A percentile compares a stretch with the other conserved stretches of the same genome.
Conservation (phyloP, 2,329 filamentous ascomycete species). For the Xylaria digitata region DNA sequence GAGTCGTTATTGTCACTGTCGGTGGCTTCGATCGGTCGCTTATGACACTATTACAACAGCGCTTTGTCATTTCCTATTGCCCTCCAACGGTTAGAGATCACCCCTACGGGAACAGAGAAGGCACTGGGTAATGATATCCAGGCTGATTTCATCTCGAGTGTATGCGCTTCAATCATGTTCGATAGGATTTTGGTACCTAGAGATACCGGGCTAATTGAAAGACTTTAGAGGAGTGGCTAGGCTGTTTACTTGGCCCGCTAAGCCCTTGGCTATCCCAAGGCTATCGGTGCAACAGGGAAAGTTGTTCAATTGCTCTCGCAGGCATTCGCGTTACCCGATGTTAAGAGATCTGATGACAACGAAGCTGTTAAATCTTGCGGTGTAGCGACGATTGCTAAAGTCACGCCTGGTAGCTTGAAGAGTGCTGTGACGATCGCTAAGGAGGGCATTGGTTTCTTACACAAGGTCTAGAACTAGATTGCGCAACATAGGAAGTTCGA, state of each 20-base stretch:
- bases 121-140: slow-evolving; percentile 64
- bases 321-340: slow-evolving; percentile 57
- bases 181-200: slow-evolving; percentile 83
- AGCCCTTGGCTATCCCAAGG: slow-evolving; percentile 84
- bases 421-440: slow-evolving; percentile 73
- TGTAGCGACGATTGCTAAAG: slow-evolving; percentile 74
- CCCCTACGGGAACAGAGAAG: slow-evolving; percentile 67
- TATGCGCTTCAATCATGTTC: slow-evolving; percentile 82
- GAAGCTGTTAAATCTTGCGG: slow-evolving; percentile 76
- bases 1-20: slow-evolving; percentile 79
- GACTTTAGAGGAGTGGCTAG: slow-evolving; percentile 75
- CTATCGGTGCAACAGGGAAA: slow-evolving; percentile 80
- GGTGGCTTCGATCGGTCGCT: slow-evolving; percentile 77
- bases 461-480: slow-evolving; percentile 76
- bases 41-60: slow-evolving; percentile 74
- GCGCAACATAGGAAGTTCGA: slow-evolving; percentile 79
- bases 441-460: slow-evolving; percentile 75
- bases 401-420: slow-evolving; percentile 67
- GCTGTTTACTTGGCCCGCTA: slow-evolving; percentile 82
- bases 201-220: slow-evolving; percentile 70
- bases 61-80: slow-evolving; percentile 81
- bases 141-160: slow-evolving; percentile 82
- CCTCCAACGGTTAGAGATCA: slow-evolving; percentile 73
- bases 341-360: slow-evolving; percentile 57
- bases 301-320: slow-evolving; percentile 71